These are phyloP conservation scores for Trifolium fragiferum DNA, from an alignment of 306 rosid species.

Conservation along the genomic window DNA sequence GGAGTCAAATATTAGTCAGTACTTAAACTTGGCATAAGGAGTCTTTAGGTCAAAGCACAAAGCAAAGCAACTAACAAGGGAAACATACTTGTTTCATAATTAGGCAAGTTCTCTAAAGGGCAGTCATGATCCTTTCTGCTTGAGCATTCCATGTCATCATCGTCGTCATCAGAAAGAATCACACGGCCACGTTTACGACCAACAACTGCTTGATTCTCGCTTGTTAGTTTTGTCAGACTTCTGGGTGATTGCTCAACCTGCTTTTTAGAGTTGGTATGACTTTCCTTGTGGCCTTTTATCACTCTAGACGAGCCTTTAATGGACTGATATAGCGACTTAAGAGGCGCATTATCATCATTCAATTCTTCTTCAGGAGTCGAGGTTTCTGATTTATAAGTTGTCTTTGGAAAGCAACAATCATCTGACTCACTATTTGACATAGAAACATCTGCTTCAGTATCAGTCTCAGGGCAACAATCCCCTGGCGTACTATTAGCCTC, in stretches of 20 bases:
- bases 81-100: slow-evolving; percentile 66
- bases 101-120: slow-evolving; percentile 53
- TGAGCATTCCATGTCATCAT: slow-evolving; percentile 53
- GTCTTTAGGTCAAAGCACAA: slow-evolving; percentile 41
- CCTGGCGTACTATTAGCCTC: slow-evolving; percentile 50
- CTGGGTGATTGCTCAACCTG: slow-evolving; percentile 51
- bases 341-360: slow-evolving; percentile 59
- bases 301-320: slow-evolving; percentile 53
- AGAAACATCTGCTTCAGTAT: slow-evolving; percentile 61
- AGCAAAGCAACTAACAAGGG: slow-evolving; percentile 40
- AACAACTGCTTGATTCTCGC: slow-evolving; percentile 47
- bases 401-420: slow-evolving; percentile 51
- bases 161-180: slow-evolving; percentile 73
- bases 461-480: slow-evolving; percentile 85
- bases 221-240: slow-evolving; percentile 49
- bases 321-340: slow-evolving; percentile 55
- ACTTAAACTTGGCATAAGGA: slow-evolving; percentile 26
- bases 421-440: slow-evolving; percentile 52
- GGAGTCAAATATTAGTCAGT: slow-evolving; percentile 46
- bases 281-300: slow-evolving; percentile 45
- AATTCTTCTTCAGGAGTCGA: slow-evolving; percentile 49
- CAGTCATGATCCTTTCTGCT: slow-evolving; percentile 47
- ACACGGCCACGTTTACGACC: slow-evolving; percentile 70
- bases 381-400: slow-evolving; percentile 47
- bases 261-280: slow-evolving; percentile 40